These are phyloP conservation scores for Cryphonectria nitschkei DNA, from an alignment of 2,329 filamentous ascomycete genomes.

Conservation along the genomic window DNA sequence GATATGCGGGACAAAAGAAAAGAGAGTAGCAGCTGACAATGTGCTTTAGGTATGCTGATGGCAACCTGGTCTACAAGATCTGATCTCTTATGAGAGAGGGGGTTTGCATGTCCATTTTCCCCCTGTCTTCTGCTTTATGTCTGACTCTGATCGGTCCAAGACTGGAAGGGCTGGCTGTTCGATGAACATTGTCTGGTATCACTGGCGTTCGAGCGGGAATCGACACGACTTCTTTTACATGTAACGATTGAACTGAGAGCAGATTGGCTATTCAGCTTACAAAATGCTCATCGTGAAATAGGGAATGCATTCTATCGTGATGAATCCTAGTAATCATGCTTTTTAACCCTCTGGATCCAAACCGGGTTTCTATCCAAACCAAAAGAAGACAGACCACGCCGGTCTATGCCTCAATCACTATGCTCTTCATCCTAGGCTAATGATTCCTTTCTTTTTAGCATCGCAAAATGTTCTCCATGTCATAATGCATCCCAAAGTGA, in stretches of 20 bases:
- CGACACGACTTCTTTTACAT: neutral
- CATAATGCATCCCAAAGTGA: neutral
- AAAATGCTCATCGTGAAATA: neutral
- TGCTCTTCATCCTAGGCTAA: neutral
- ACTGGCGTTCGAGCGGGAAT: neutral
- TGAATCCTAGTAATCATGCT: neutral
- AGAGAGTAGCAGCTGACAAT: constrained; percentile 24
- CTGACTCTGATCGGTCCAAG: neutral
- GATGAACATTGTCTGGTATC: neutral
- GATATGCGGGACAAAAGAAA: neutral
- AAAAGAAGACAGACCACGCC: neutral
- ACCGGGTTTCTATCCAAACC: neutral
- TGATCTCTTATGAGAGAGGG: constrained; percentile 40
- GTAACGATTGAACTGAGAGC: neutral
- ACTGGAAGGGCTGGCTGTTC: neutral
- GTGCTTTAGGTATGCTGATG: constrained; percentile 57
- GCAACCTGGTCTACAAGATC: constrained; percentile 72
- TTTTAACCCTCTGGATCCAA: neutral
- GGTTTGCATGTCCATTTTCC: neutral
- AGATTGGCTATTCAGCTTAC: neutral
- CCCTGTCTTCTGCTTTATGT: too few relatives aligned
- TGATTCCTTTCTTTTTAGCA: neutral
- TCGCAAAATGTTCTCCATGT: neutral
- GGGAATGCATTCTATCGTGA: constrained; percentile 2
- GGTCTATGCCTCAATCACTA: neutral